These are phyloP conservation scores for Isochrysis galbana DNA, from an alignment of 78 protist species.

Conservation along the genomic window DNA sequence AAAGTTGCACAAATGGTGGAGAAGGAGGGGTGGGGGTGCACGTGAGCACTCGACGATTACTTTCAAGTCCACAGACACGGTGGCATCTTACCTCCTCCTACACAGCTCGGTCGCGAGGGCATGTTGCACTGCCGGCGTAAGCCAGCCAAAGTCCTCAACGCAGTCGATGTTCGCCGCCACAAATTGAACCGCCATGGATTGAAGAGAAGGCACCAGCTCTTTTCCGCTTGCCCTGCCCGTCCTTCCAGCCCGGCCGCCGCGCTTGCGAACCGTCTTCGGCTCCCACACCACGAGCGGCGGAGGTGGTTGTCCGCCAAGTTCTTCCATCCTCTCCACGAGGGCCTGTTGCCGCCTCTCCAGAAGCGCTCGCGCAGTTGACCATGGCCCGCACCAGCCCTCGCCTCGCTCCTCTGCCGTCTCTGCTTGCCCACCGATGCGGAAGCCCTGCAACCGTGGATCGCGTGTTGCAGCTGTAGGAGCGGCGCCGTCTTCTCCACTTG, in stretches of 20 bases:
- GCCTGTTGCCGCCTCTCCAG: background rate
- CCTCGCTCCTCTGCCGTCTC: conserved; percentile 18
- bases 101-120: background rate
- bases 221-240: too few species aligned
- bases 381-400: conserved; percentile 29
- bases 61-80: too few species aligned
- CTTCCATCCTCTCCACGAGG: background rate
- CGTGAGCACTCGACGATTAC: too few species aligned
- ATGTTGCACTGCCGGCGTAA: background rate
- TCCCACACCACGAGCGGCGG: background rate
- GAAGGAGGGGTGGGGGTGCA: too few species aligned
- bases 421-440: background rate
- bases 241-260: too few species aligned
- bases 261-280: background rate
- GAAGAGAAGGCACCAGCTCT: background rate
- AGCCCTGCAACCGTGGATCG: conserved; percentile 12
- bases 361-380: background rate
- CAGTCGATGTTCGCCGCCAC: background rate
- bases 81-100: too few species aligned
- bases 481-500: background rate
- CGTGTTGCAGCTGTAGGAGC: background rate
- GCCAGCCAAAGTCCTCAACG: background rate
- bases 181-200: background rate
- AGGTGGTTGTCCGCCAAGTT: background rate
- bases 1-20: too few species aligned